A percentile compares a stretch with the other conserved stretches of the same genome.
phyloP scores from a whole-genome alignment of 352 stramenopile species.

The Phytophthora cryptogea region DNA sequence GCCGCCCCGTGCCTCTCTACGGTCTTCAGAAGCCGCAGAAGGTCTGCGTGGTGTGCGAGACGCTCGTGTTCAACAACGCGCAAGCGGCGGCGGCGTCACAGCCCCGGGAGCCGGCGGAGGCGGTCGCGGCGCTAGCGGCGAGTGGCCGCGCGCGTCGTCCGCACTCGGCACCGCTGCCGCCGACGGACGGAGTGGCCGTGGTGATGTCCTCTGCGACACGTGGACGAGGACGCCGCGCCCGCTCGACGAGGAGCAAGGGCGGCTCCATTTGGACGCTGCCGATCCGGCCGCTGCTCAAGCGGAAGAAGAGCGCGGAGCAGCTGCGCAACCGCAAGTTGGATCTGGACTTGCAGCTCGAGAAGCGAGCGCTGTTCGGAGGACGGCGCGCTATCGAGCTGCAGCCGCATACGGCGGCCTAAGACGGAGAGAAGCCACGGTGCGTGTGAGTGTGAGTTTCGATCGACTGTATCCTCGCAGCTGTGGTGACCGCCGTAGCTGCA shows the following conservation, averaged over 20 bases:
- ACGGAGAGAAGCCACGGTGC: conserved; percentile 2
- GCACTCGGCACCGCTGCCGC: conserved; percentile 38
- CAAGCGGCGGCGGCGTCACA: background rate
- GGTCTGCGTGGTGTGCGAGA: conserved; percentile 59
- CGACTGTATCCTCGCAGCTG: conserved; percentile 15
- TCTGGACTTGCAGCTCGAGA: conserved; percentile 47
- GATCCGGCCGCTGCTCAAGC: conserved; percentile 52
- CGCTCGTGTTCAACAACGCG: conserved; percentile 35
- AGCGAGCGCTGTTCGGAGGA: conserved; percentile 31
- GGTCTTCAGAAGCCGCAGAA: conserved; percentile 54
- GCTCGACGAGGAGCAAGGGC: conserved; percentile 38
- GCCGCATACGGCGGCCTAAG: conserved; percentile 34
- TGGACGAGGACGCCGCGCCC: conserved; percentile 12
- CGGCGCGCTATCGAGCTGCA: conserved; percentile 41
- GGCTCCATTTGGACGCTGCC: conserved; percentile 48
- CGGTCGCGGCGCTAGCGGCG: conserved; percentile 14
- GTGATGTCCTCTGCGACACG: conserved; percentile 8
- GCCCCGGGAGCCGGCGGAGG: conserved; percentile 28
- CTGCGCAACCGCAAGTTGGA: conserved; percentile 57
- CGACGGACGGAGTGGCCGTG: conserved; percentile 19
- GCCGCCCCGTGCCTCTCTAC: conserved; percentile 41
- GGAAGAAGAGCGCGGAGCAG: conserved; percentile 53
- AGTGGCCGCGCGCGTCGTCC: conserved; percentile 22
- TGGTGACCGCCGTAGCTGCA: conserved; percentile 11
- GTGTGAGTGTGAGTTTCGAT: conserved; percentile 8